phyloP scores from a whole-genome alignment of 225 moss, liverwort and hornwort genomes.

The Asterella californica region DNA sequence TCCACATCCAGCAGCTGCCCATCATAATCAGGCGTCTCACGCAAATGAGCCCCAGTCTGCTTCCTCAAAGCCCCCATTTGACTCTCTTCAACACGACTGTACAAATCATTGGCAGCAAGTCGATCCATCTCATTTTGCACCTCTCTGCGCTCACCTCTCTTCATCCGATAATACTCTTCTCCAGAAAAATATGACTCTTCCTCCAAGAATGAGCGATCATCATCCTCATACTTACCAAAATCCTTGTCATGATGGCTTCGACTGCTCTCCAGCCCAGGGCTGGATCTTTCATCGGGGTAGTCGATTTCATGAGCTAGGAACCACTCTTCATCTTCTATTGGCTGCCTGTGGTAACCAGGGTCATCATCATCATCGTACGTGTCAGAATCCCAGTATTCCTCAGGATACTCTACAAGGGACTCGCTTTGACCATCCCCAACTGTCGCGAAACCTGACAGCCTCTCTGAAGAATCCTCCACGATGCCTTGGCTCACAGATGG shows the following conservation, averaged over 20 bases:
- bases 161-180: slow-evolving; percentile 92
- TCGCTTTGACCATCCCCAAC: slow-evolving; percentile 60
- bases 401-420: slow-evolving; percentile 77
- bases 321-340: slow-evolving; percentile 98
- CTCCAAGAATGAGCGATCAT: slow-evolving; percentile 72
- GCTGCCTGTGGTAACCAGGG: slow-evolving; percentile 90
- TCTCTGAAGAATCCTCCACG: slow-evolving; percentile 88
- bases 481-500: slow-evolving; percentile 62
- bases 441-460: slow-evolving; percentile 84
- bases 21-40: slow-evolving; percentile 65
- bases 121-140: slow-evolving; percentile 66
- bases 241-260: slow-evolving; percentile 73
- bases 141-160: slow-evolving; percentile 79
- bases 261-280: slow-evolving; percentile 60
- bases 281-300: slow-evolving; percentile 92
- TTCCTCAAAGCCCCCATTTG: slow-evolving; percentile 49
- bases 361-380: slow-evolving; percentile 98
- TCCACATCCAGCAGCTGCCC: slow-evolving; percentile 53
- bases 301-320: slow-evolving; percentile 97
- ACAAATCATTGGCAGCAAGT: slow-evolving; percentile 61
- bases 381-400: slow-evolving; percentile 97
- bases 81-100: slow-evolving; percentile 86
- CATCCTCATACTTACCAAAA: slow-evolving; percentile 85
- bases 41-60: slow-evolving; percentile 57
- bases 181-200: slow-evolving; percentile 99